phyloP scores from a whole-genome alignment of 2,329 filamentous ascomycete genomes.

The Teratosphaeria gauchensis region DNA sequence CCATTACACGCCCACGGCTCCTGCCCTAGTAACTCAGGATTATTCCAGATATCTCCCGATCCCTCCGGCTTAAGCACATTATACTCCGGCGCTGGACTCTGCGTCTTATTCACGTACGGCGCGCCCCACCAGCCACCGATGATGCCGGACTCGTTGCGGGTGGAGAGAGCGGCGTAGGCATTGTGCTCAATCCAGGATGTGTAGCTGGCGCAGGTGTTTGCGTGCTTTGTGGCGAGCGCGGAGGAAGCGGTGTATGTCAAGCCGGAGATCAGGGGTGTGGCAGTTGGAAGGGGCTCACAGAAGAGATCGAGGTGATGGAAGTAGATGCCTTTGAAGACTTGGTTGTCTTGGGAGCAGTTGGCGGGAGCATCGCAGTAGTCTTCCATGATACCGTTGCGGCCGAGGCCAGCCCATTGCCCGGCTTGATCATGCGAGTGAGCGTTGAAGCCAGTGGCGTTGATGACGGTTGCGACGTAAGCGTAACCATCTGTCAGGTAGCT shows the following conservation, averaged over 20 bases:
- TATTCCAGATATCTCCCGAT: conserved; percentile 42
- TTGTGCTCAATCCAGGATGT: conserved; percentile 70
- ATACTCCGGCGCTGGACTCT: conserved; percentile 10
- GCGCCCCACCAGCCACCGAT: conserved; percentile 84
- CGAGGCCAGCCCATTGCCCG: conserved; percentile 60
- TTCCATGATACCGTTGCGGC: conserved; percentile 70
- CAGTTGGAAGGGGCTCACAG: conserved; percentile 53
- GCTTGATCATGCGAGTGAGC: conserved; percentile 6
- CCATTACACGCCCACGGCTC: conserved; percentile 15
- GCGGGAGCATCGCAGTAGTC: conserved; percentile 70
- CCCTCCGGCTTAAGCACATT: conserved; percentile 29
- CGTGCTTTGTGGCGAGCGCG: conserved; percentile 39
- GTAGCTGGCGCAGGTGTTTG: conserved; percentile 55
- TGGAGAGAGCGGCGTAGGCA: conserved; percentile 60
- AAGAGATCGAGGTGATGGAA: conserved; percentile 82
- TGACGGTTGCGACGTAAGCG: conserved; percentile 59
- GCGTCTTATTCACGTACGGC: conserved; percentile 10
- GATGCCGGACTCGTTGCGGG: conserved; percentile 55
- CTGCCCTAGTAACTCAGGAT: conserved; percentile 15
- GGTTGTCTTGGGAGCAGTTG: conserved; percentile 70
- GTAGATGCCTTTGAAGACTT: conserved; percentile 93
- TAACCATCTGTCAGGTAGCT: conserved; percentile 74
- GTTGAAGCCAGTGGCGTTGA: conserved; percentile 68
- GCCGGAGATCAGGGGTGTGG: conserved; percentile 34
- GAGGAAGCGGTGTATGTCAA: conserved; percentile 33